Conservation (phyloP, 495 filamentous ascomycete genomes). For the Trichoderma parareesei region DNA sequence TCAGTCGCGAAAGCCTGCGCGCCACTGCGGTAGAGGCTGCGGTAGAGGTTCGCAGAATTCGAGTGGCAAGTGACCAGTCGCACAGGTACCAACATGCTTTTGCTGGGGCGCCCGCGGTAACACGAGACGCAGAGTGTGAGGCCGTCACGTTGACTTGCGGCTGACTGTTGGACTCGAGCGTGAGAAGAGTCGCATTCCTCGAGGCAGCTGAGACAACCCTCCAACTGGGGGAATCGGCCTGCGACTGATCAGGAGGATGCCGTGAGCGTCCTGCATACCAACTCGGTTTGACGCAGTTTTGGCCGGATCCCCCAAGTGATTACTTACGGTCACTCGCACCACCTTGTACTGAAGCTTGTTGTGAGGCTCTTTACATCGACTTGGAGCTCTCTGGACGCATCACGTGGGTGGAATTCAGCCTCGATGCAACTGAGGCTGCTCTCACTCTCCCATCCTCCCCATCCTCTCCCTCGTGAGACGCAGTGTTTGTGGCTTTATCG, state of each 20-base stretch:
- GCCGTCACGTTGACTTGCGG: not conserved
- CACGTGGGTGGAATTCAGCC: not conserved
- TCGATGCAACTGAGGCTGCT: not conserved
- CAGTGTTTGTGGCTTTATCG: not conserved
- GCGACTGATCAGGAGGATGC: not conserved
- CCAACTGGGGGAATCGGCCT: not conserved
- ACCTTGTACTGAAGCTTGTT: not conserved
- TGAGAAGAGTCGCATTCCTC: not conserved
- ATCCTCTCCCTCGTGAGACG: not conserved
- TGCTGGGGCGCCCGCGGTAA: not conserved
- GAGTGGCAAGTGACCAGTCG: constrained; percentile 1
- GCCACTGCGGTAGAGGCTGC: not conserved
- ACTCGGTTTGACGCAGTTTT: not conserved
- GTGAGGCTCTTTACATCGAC: not conserved
- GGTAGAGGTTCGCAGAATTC: not conserved
- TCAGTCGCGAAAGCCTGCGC: not conserved
- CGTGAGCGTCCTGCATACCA: not conserved
- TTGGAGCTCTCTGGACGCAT: not conserved
- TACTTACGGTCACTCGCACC: not conserved
- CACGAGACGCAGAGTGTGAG: not conserved
- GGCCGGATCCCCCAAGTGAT: not conserved
- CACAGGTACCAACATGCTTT: not conserved
- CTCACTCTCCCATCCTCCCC: not conserved
- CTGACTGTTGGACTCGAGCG: not conserved
- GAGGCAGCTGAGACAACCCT: constrained; percentile 6